Conservation (phyloP, 768 basidiomycete species). For the Peribolospora kevripleyi region DNA sequence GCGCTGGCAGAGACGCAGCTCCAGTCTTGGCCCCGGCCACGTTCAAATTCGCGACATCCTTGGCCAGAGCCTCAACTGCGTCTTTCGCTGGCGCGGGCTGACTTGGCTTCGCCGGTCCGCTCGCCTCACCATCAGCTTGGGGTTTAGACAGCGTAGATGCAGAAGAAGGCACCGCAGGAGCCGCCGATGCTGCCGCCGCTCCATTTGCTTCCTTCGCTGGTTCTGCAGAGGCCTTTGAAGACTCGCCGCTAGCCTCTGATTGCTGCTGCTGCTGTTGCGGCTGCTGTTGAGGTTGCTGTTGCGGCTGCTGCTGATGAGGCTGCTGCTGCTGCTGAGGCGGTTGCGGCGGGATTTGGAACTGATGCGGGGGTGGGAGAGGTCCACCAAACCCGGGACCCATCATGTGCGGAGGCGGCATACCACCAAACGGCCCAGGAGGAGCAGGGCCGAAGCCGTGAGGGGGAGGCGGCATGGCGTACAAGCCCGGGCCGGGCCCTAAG, state of each 20-base stretch:
- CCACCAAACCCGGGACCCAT: too few species aligned
- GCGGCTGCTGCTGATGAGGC: neutral
- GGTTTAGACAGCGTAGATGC: too few species aligned
- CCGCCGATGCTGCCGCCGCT: constrained; percentile 5
- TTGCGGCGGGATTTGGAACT: neutral
- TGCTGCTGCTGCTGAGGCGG: neutral
- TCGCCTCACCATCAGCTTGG: too few species aligned
- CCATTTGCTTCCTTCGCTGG: neutral
- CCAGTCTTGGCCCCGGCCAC: neutral
- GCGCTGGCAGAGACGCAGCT: neutral
- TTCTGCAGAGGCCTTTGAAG: neutral
- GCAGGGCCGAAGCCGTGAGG: too few species aligned
- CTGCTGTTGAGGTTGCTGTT: constrained; percentile 1
- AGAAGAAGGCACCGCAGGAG: neutral
- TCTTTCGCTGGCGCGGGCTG: neutral
- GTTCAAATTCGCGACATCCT: neutral
- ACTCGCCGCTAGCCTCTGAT: too few species aligned
- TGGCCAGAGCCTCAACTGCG: neutral
- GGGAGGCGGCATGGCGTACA: too few species aligned
- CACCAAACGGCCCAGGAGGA: too few species aligned
- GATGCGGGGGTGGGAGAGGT: too few species aligned
- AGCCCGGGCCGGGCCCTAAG: too few species aligned
- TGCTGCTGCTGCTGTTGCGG: neutral
- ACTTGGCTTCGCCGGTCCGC: neutral
- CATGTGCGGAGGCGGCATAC: too few species aligned